Evolutionary conservation across 129 eudicot species (phyloP).

Genomic region (Arctium lappa): DNA sequence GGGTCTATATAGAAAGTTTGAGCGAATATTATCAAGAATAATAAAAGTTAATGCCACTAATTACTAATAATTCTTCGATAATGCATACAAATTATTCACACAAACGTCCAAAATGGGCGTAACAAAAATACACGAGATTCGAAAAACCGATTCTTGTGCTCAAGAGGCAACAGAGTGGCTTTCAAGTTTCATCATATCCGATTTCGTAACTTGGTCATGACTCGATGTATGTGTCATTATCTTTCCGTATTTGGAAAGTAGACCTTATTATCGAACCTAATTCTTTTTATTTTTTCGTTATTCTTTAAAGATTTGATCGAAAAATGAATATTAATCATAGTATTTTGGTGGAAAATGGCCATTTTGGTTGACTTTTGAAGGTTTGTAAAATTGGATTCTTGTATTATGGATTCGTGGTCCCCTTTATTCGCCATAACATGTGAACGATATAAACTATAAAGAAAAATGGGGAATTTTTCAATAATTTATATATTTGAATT

Average conservation of each 20-base stretch:
- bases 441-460: background rate
- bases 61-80: background rate
- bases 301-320: background rate
- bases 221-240: background rate
- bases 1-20: background rate
- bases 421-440: constrained; percentile 5
- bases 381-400: constrained; percentile 5
- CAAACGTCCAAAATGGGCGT: background rate
- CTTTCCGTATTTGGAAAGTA: constrained; percentile 4
- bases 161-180: constrained; percentile 10
- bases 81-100: background rate
- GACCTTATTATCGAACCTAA: background rate
- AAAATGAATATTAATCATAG: background rate
- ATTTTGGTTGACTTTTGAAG: constrained; percentile 15
- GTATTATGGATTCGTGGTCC: background rate
- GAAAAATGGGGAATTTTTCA: background rate
- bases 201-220: background rate
- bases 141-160: background rate
- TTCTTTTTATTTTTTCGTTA: background rate
- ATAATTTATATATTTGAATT: background rate
- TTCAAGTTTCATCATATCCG: background rate
- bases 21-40: background rate
- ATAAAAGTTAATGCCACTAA: background rate
- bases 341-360: background rate
- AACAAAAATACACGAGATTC: background rate